Base-by-base conservation (phyloP, 352 stramenopile genomes). In the Pythium phragmitis region DNA sequence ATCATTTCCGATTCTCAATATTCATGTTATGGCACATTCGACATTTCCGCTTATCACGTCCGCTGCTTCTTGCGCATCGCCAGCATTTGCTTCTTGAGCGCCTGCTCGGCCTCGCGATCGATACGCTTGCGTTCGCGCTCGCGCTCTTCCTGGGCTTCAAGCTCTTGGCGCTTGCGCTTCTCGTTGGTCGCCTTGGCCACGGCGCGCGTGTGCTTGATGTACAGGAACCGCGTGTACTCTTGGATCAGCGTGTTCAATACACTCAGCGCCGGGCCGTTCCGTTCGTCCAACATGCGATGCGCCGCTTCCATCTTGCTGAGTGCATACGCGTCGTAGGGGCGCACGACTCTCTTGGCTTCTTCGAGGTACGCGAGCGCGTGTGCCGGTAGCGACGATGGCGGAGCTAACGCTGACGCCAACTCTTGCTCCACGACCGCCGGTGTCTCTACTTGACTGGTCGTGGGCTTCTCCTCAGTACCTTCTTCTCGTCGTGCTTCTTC, bases 201-300 rank as follows among this genome's bases (percentile, higher is more conserved):
- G 0, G 85, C 82, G 12, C 82, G 82, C 17, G 79, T 85, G 71
- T 95, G 86, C 62, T 95, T 95, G 47, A 88, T 76, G 69, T 91
- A 90, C 57, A 95, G 59, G 58, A 91, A 90, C 13, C 84, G 84
- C 50, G 87, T 95, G 73, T 93, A 95, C 63, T 95, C 87, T 39
- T 91, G 78, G 5, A 87, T 77, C 37, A 95, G 72, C 60, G 82
- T 85, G 33, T 77, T 77, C 50, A 95, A 62, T 30, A 93, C 70
- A 12, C 76, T 82, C 14, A 95, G 70, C 1, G 68, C 82, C 0
- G 85, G 87, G 11, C 87, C 87, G 33, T 67, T 87, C 46, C 80
- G 77, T 23, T 72, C 68, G 19, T 77, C 49, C 16, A 92, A 66
- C 75, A 90, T 91, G 33, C 73, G 68, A 23, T 79, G 72, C 13